Base-by-base conservation (phyloP, 2,329 filamentous ascomycete species). In the Colletotrichum incanum region DNA sequence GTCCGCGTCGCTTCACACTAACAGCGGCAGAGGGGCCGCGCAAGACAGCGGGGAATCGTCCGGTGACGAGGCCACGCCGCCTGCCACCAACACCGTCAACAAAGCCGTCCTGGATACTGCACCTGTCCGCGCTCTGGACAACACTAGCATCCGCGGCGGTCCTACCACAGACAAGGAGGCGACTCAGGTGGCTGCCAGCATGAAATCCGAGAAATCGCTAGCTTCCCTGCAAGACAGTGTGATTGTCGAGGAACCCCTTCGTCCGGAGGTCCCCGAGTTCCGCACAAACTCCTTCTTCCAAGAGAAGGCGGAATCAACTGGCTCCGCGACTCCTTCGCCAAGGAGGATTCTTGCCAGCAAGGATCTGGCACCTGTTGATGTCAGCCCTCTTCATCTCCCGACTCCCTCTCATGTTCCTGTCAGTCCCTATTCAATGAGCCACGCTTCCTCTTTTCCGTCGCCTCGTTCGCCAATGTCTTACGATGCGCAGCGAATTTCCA, bases 401-500 rank as follows among this genome's bases (percentile, higher is more conserved):
- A 79, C 85, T 3, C 80, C 83, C 3, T 82, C 85, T 4, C 76
- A 85, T 68, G 82, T 84, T 39, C 87, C 89, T n/a, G 79, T 89
- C 74, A 91, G 92, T 80, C 91, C 93, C 11, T 90, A 92, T 65
- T 89, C 93, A 50, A 88, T 90, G 72, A 88, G 89, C 62, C 87
- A 89, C 74, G 85, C 90, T 61, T 90, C 93, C 0, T 93, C 93
- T 0, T 87, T 91, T 78, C 88, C 93, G 1, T 94, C 93, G 6
- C 93, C 93, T 0, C 89, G 92, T 65, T 89, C 92, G 72, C 86
- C 91, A 70, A 85, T 93, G 81, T 91, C 90, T 5, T 91, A 93
- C 67, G 93, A 95, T 74, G 89, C 89, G 1, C 91, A 93, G 65
- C 89, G 92, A 26, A 89, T 94, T 37, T 93, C 93, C 7, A 95